phyloP scores from a whole-genome alignment of 495 filamentous ascomycete species.

The Evernia prunastri region DNA sequence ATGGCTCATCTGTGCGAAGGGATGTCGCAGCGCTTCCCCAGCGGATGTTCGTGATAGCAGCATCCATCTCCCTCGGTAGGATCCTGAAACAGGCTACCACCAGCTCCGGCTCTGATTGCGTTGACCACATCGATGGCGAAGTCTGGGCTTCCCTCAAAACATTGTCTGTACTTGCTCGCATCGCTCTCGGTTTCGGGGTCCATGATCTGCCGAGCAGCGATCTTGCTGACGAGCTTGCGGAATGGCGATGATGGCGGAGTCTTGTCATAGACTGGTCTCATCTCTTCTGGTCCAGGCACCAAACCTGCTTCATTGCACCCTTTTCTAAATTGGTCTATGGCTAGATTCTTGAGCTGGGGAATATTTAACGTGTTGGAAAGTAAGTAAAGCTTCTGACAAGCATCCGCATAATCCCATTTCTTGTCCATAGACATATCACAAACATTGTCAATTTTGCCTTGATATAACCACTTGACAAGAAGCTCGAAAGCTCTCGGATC shows the following conservation, averaged over 20 bases:
- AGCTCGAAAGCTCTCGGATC: conserved; percentile 43
- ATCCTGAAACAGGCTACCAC: conserved; percentile 41
- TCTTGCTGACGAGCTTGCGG: conserved; percentile 40
- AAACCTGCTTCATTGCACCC: conserved; percentile 37
- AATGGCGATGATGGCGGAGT: conserved; percentile 36
- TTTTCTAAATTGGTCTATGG: conserved; percentile 44
- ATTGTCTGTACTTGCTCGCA: conserved; percentile 36
- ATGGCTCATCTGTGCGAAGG: background rate
- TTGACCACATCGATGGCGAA: conserved; percentile 45
- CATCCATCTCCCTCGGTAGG: conserved; percentile 39
- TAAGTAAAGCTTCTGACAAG: conserved; percentile 43
- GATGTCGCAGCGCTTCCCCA: conserved; percentile 28
- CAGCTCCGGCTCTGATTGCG: conserved; percentile 40
- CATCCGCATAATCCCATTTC: conserved; percentile 45
- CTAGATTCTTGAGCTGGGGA: conserved; percentile 41
- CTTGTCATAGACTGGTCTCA: conserved; percentile 40
- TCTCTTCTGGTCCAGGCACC: conserved; percentile 45
- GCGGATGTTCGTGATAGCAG: conserved; percentile 41
- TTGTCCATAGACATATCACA: conserved; percentile 34
- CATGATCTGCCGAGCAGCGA: conserved; percentile 47
- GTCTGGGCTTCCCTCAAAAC: conserved; percentile 40
- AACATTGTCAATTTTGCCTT: conserved; percentile 43
- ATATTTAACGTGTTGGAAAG: conserved; percentile 43
- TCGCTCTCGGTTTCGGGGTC: conserved; percentile 41
- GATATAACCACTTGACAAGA: conserved; percentile 47